phyloP scores from a whole-genome alignment of 2,329 filamentous ascomycete genomes.

The Fusarium sp. region DNA sequence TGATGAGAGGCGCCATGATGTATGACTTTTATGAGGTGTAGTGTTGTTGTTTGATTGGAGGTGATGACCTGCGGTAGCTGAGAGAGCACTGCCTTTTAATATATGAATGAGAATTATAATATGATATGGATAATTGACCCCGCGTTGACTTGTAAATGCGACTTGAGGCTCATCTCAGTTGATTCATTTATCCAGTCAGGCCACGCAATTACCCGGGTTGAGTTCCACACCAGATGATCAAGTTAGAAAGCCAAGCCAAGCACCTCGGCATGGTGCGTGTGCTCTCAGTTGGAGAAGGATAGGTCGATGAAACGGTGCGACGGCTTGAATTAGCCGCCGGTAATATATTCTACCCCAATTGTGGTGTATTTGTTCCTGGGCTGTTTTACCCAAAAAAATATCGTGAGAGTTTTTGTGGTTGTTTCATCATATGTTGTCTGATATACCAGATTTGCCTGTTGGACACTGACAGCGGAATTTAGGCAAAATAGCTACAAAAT shows the following conservation, averaged over 20 bases:
- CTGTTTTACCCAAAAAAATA: not conserved
- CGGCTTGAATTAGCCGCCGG: constrained; percentile 29
- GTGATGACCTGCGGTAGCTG: not conserved
- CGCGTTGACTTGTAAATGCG: constrained; percentile 20
- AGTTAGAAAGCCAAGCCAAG: constrained; percentile 1
- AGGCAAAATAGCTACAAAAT: constrained; percentile 18
- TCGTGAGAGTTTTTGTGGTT: not conserved
- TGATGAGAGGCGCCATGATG: constrained; percentile 69
- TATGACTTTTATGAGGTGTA: not conserved
- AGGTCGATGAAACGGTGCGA: constrained; percentile 16
- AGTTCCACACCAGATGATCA: constrained; percentile 22
- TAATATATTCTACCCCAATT: not conserved
- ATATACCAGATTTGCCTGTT: not conserved
- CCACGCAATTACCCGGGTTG: constrained; percentile 34
- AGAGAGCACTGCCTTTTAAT: constrained; percentile 6
- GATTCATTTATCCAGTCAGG: constrained; percentile 38
- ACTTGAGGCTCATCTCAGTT: constrained; percentile 21
- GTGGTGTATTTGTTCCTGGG: not conserved
- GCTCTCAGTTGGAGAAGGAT: not conserved
- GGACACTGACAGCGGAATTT: not conserved
- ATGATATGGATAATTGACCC: constrained; percentile 26
- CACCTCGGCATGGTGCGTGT: not conserved
- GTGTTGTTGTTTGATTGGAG: not conserved
- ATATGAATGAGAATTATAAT: not conserved
- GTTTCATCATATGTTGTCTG: constrained; percentile 7